phyloP scores from a whole-genome alignment of 1,139 yeast genomes.

The Meyerozyma elateridarum region DNA sequence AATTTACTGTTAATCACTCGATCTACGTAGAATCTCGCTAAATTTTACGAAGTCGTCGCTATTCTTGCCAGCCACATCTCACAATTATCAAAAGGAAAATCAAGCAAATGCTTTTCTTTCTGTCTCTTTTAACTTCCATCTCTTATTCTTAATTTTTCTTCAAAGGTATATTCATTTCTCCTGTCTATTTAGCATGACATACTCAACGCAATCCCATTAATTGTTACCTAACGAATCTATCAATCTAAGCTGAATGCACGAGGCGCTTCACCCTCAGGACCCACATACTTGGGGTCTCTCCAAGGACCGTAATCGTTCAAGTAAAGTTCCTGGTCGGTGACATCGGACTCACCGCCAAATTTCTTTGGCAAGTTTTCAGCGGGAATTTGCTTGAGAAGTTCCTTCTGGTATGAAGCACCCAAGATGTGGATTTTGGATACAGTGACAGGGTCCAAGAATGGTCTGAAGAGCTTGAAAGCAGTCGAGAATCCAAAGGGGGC shows the following conservation, averaged over 20 bases:
- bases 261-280: conserved; percentile 86
- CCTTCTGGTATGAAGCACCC: conserved; percentile 74
- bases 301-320: conserved; percentile 94
- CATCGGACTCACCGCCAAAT: conserved; percentile 80
- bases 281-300: conserved; percentile 83
- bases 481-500: conserved; percentile 98
- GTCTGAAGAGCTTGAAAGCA: conserved; percentile 85
- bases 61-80: too few relatives aligned
- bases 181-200: too few relatives aligned
- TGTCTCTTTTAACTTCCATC: too few relatives aligned
- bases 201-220: too few relatives aligned
- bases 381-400: conserved; percentile 87
- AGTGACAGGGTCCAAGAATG: conserved; percentile 96
- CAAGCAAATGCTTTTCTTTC: too few relatives aligned
- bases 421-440: conserved; percentile 90
- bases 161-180: too few relatives aligned
- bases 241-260: conserved; percentile 31
- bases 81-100: too few relatives aligned
- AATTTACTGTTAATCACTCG: too few relatives aligned
- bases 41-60: too few relatives aligned
- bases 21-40: too few relatives aligned
- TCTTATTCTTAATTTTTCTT: too few relatives aligned
- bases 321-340: conserved; percentile 72
- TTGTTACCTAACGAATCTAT: too few relatives aligned
- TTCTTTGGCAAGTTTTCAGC: conserved; percentile 85